Evolutionary conservation across 2,329 filamentous ascomycete genomes (phyloP).

Genomic region (Graphium sp.): DNA sequence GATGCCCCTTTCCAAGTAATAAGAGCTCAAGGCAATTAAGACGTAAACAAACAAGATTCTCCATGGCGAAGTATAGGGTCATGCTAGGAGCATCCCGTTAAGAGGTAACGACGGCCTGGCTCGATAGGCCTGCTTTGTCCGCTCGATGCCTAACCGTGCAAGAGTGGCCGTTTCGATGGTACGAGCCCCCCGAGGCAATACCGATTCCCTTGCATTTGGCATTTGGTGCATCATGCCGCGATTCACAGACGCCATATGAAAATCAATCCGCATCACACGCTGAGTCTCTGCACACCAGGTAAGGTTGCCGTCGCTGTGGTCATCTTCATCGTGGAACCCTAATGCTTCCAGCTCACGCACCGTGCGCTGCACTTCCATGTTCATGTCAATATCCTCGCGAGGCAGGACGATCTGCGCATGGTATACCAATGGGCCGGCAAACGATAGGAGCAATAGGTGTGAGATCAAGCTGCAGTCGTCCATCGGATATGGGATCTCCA

Average conservation of each 20-base stretch:
- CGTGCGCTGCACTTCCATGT: background rate
- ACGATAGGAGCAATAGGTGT: constrained; percentile 8
- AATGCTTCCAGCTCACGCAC: background rate
- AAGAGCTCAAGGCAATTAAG: too few species aligned
- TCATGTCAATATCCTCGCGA: background rate
- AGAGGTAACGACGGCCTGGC: background rate
- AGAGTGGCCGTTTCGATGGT: too few species aligned
- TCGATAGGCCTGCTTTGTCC: background rate
- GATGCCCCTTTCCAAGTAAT: too few species aligned
- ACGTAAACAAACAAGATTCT: too few species aligned
- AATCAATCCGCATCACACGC: background rate
- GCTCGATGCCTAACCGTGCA: background rate
- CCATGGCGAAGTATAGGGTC: too few species aligned
- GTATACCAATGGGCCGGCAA: too few species aligned
- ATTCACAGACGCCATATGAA: background rate
- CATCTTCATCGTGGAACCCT: background rate
- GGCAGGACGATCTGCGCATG: too few species aligned
- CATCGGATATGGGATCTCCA: constrained; percentile 4
- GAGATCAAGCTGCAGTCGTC: constrained; percentile 1
- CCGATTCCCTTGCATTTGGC: background rate
- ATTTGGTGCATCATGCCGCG: background rate
- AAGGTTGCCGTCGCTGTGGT: background rate
- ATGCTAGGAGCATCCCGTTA: background rate
- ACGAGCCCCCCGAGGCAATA: background rate
- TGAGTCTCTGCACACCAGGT: background rate